Base-by-base conservation (phyloP, 495 filamentous ascomycete genomes). In the Neurospora sp. region DNA sequence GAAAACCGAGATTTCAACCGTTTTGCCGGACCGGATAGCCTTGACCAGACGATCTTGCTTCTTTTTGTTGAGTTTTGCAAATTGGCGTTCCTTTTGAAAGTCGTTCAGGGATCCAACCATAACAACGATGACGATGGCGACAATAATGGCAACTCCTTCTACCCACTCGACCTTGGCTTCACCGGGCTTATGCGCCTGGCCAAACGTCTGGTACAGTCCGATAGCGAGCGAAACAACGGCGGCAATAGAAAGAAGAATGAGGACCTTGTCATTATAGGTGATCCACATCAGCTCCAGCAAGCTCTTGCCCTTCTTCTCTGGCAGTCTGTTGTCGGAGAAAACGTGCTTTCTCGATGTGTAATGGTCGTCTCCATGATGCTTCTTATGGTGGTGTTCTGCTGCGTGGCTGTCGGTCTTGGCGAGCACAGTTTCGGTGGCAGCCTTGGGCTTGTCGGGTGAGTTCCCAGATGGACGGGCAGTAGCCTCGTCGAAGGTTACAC, bases 241-340 rank as follows among this genome's bases (percentile, higher is more conserved):
- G n/a, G 92, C 92, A 41, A 87, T 84, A 14, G 91, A 92, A 70
- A 94, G 83, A 20, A 93, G 82, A 20, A 95, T 91, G 70, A 96
- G 84, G 27, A 96, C 91, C 74, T 93, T 93, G 82, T 96, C 93
- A 77, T 95, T 93, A 79, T 93, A 94, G 10, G 92, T 93, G 77
- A 91, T 90, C 93, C 93, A 96, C 78, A 94, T 90, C 41, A 95
- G 75, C 76, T 90, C 86, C 73, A 91, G 84, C 70, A 96, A 86
- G 59, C 83, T 89, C 72, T 93, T 91, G 39, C 90, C 88, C 76
- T 94, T 91, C 78, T 92, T 91, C 71, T 85, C 87, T 0, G 93
- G 93, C 27, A 96, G 79, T 70, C 88, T 81, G 76, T 96, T 96
- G 78, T 93, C 89, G 69, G 85, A 77, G 70, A 83, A 96, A 22